These are phyloP conservation scores for Nigrospora osmanthi DNA, from an alignment of 2,329 filamentous ascomycete genomes.

Conservation along the genomic window DNA sequence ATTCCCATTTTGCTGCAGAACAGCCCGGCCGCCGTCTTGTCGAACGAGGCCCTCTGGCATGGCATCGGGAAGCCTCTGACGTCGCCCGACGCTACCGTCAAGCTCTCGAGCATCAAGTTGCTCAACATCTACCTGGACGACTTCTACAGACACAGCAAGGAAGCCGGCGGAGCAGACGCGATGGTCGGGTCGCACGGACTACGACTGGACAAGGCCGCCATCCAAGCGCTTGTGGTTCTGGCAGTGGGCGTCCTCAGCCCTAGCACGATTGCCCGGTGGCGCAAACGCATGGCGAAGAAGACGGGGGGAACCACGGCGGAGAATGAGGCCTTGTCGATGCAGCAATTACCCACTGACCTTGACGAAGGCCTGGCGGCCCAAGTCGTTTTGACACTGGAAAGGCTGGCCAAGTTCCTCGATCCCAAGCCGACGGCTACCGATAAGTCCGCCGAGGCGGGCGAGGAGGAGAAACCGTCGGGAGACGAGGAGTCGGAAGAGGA, in stretches of 20 bases:
- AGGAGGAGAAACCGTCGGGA: constrained; percentile 31
- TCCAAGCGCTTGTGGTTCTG: constrained; percentile 46
- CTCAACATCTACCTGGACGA: constrained; percentile 73
- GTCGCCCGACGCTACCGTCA: constrained; percentile 66
- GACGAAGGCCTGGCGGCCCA: constrained; percentile 72
- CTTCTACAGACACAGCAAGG: constrained; percentile 58
- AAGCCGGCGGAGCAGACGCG: constrained; percentile 45
- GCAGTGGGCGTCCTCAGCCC: constrained; percentile 23
- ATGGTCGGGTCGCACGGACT: constrained; percentile 67
- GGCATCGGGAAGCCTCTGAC: constrained; percentile 61
- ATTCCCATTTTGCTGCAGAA: constrained; percentile 60
- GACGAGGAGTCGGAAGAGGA: constrained; percentile 30
- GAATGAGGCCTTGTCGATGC: constrained; percentile 2
- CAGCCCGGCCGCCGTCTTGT: constrained; percentile 57
- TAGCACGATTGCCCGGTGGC: constrained; percentile 26
- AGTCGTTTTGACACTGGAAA: constrained; percentile 72
- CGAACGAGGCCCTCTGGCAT: constrained; percentile 62
- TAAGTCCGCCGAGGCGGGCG: constrained; percentile 32
- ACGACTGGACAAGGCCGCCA: constrained; percentile 53
- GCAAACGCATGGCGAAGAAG: constrained; percentile 15
- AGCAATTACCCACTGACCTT: constrained; percentile 26
- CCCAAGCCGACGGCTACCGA: constrained; percentile 45
- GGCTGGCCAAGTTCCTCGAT: constrained; percentile 61
- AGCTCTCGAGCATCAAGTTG: constrained; percentile 67
- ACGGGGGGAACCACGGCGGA: background rate